These are phyloP conservation scores for Sutorius eximius DNA, from an alignment of 1,284 basidiomycete species.

Conservation along the genomic window DNA sequence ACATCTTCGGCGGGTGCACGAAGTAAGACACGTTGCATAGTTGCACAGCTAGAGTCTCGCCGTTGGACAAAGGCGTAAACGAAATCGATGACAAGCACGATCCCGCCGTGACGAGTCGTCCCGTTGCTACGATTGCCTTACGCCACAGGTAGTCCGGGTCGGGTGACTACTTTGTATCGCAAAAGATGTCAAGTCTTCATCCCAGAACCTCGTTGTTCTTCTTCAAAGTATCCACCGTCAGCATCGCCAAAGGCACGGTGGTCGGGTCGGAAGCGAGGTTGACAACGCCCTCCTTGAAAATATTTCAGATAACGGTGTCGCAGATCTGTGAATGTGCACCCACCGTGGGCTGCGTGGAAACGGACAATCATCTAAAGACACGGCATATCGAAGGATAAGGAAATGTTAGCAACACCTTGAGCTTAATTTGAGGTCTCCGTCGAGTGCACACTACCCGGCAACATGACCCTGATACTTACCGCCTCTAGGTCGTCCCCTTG, in stretches of 20 bases:
- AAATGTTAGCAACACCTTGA: not conserved
- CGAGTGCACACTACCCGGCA: too few relatives aligned
- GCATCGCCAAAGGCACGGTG: not conserved
- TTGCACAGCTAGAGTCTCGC: not conserved
- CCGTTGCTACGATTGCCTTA: not conserved
- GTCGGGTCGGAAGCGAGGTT: not conserved
- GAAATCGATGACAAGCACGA: not conserved
- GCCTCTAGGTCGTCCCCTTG: too few relatives aligned
- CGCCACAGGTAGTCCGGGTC: not conserved
- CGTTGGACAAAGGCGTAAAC: not conserved
- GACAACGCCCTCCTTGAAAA: not conserved
- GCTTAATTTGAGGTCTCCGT: not conserved
- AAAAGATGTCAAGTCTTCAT: not conserved
- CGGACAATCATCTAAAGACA: not conserved
- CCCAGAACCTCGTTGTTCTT: not conserved
- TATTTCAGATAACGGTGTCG: not conserved
- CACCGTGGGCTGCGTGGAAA: not conserved
- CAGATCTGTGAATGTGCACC: conserved; percentile 7
- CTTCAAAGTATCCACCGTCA: conserved; percentile 1
- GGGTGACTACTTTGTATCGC: not conserved
- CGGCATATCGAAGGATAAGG: not conserved
- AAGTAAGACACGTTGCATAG: not conserved
- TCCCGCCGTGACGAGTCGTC: not conserved
- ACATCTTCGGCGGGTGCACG: not conserved
- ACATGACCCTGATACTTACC: too few relatives aligned